phyloP scores from a whole-genome alignment of 176 grass and related monocot species.

The Aegilops speltoides region DNA sequence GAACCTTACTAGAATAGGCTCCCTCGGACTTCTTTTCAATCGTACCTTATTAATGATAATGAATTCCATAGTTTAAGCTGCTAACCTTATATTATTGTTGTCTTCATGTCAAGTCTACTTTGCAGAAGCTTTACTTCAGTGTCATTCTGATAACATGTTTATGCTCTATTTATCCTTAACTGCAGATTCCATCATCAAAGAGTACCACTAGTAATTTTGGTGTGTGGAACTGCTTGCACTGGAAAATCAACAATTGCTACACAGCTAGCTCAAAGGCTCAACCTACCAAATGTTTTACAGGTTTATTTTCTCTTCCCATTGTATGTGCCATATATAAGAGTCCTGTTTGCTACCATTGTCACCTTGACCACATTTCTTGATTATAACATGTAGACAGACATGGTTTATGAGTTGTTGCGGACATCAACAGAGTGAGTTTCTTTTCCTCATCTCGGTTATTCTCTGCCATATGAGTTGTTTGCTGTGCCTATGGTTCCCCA shows the following conservation, averaged over 20 bases:
- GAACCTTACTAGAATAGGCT: not conserved
- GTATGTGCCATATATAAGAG: not conserved
- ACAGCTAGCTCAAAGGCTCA: constrained; percentile 93
- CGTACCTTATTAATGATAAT: not conserved
- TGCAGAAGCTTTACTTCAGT: not conserved
- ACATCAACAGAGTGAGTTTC: constrained; percentile 86
- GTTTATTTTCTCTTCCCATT: constrained; percentile 41
- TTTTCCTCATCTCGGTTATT: not conserved
- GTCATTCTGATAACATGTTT: not conserved
- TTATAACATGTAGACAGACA: constrained; percentile 79
- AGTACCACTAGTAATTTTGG: constrained; percentile 91
- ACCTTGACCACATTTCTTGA: constrained; percentile 27
- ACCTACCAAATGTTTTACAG: constrained; percentile 97
- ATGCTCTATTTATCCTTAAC: constrained; percentile 8
- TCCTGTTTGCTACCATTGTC: not conserved
- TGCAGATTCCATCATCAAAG: constrained; percentile 96
- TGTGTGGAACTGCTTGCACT: constrained; percentile 95
- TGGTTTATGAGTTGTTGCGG: constrained; percentile 92
- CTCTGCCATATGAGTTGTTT: not conserved
- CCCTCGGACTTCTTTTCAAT: not conserved
- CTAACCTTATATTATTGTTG: not conserved
- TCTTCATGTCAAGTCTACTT: not conserved
- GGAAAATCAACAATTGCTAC: constrained; percentile 99
- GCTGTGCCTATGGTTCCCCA: not conserved
- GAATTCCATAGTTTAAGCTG: not conserved